Evolutionary conservation across 345 rosid species (phyloP).

Genomic region (Camelina neglecta): DNA sequence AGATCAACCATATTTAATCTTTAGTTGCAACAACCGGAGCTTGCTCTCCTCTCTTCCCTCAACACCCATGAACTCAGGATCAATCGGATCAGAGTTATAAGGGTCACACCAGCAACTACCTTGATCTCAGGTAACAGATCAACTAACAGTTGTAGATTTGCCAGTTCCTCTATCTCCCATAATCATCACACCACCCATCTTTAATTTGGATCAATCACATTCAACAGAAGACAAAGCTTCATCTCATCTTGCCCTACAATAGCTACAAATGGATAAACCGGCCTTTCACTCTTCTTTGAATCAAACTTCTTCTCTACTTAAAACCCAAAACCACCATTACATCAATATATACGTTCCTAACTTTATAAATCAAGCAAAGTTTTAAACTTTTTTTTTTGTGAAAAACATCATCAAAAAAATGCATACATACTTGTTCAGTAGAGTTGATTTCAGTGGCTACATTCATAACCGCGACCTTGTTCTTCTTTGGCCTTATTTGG

Average conservation of each 20-base stretch:
- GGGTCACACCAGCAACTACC: constrained; percentile 82
- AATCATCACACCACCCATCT: constrained; percentile 97
- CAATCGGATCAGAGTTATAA: constrained; percentile 88
- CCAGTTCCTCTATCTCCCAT: constrained; percentile 99
- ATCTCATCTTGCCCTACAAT: constrained; percentile 99
- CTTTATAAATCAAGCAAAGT: constrained; percentile 19
- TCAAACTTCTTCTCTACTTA: constrained; percentile 60
- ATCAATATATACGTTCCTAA: not conserved
- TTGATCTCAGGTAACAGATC: constrained; percentile 89
- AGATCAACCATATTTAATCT: constrained; percentile 93
- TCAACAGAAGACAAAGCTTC: constrained; percentile 88
- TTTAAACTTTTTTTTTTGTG: not conserved
- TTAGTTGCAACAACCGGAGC: constrained; percentile 52
- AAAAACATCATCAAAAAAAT: not conserved
- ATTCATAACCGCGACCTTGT: constrained; percentile 63
- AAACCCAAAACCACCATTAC: constrained; percentile 26
- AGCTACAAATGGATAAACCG: constrained; percentile 95
- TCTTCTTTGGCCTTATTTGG: constrained; percentile 57
- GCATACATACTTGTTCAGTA: constrained; percentile 61
- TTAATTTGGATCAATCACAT: constrained; percentile 81
- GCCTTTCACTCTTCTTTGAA: constrained; percentile 79
- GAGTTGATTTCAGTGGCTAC: constrained; percentile 82
- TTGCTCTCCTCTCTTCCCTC: constrained; percentile 82
- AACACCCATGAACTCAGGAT: constrained; percentile 91
- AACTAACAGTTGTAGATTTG: constrained; percentile 85